Evolutionary conservation across 2,329 filamentous ascomycete species (phyloP).

Genomic region (Neobulgaria alba): DNA sequence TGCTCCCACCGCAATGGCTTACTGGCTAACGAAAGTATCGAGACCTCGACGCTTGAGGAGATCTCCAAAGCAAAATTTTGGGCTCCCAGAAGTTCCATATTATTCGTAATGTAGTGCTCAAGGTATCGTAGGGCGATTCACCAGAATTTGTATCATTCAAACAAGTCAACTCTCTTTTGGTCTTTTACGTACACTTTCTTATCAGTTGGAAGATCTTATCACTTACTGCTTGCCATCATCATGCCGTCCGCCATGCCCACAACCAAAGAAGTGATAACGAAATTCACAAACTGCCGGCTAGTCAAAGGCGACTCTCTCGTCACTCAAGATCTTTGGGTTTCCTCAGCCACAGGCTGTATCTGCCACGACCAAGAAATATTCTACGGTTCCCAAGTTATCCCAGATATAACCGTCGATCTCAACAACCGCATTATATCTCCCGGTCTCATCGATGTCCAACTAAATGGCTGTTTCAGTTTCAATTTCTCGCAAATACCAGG

Average conservation of each 20-base stretch:
- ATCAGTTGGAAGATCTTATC: too few relatives aligned
- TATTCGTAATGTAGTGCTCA: conserved; percentile 20
- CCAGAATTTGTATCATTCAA: too few relatives aligned
- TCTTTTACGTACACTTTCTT: too few relatives aligned
- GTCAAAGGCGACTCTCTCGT: conserved; percentile 60
- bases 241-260: conserved; percentile 34
- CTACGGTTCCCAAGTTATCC: conserved; percentile 59
- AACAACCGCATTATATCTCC: conserved; percentile 76
- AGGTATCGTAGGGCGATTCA: conserved; percentile 10
- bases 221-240: too few relatives aligned
- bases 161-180: too few relatives aligned
- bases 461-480: conserved; percentile 89
- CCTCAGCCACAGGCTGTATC: conserved; percentile 72
- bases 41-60: conserved; percentile 1
- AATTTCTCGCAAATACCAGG: conserved; percentile 77
- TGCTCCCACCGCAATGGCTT: conserved; percentile 8
- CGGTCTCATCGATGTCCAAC: conserved; percentile 82
- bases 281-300: conserved; percentile 81
- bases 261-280: conserved; percentile 56
- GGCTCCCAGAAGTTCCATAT: conserved; percentile 9
- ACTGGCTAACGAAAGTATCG: conserved; percentile 2
- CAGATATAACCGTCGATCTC: conserved; percentile 70
- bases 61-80: conserved; percentile 13
- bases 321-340: conserved; percentile 80
- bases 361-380: conserved; percentile 59